A percentile compares a stretch with the other conserved stretches of the same genome.
Evolutionary conservation across 768 basidiomycete species (phyloP).

Genomic region (Podaxis sp.): DNA sequence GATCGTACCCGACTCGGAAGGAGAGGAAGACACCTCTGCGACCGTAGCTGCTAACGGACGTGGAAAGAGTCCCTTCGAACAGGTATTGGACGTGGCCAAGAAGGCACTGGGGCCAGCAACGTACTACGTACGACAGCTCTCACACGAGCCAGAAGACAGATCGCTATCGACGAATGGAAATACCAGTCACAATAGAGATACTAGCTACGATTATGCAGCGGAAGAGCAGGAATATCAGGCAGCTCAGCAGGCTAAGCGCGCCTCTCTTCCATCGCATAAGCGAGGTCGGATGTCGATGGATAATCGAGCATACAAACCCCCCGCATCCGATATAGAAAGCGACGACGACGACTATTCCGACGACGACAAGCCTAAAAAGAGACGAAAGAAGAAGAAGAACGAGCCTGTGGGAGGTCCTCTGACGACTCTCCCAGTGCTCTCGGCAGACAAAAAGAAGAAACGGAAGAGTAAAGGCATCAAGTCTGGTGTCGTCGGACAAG

Average conservation of each 20-base stretch:
- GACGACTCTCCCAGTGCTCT: conserved; percentile 63
- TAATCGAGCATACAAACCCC: conserved; percentile 79
- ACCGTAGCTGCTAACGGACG: conserved; percentile 33
- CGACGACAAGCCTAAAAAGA: conserved; percentile 48
- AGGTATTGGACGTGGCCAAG: conserved; percentile 51
- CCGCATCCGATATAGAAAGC: conserved; percentile 57
- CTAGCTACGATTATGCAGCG: conserved; percentile 73
- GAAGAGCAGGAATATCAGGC: conserved; percentile 66
- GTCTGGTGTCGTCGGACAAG: conserved; percentile 36
- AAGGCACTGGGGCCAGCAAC: conserved; percentile 50
- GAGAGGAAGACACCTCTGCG: conserved; percentile 36
- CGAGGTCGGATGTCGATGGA: conserved; percentile 67
- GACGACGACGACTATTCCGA: conserved; percentile 57
- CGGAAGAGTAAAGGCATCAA: conserved; percentile 43
- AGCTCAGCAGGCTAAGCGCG: conserved; percentile 27
- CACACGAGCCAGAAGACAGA: conserved; percentile 48
- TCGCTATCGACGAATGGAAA: conserved; percentile 16
- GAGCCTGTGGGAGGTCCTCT: conserved; percentile 51
- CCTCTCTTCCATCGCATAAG: conserved; percentile 30
- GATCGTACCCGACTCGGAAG: conserved; percentile 68
- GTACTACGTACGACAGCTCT: conserved; percentile 62
- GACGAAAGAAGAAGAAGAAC: conserved; percentile 52
- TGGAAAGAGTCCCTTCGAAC: conserved; percentile 67
- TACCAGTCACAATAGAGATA: conserved; percentile 30
- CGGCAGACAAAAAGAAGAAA: conserved; percentile 61